Conservation (phyloP, 371 early-diverging fungal species). For the Haplosporangium sp. region DNA sequence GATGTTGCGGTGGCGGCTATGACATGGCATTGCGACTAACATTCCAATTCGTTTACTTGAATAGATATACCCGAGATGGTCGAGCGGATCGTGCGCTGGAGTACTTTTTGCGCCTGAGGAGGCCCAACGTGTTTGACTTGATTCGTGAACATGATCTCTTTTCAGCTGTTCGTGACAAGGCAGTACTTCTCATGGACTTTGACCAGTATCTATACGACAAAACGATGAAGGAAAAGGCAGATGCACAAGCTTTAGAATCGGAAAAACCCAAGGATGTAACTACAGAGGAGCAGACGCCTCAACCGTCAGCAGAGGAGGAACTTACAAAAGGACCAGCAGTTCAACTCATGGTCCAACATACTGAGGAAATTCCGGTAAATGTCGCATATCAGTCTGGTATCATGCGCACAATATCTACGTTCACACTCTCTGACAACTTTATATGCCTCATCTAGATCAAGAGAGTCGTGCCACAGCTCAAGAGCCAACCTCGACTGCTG, state of each 20-base stretch:
- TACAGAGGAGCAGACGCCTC: slow-evolving; percentile 24
- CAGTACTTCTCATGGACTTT: slow-evolving; percentile 83
- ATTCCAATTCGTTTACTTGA: background rate
- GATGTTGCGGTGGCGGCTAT: background rate
- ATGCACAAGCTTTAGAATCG: slow-evolving; percentile 5
- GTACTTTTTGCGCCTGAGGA: slow-evolving; percentile 78
- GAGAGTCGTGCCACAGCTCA: slow-evolving; percentile 76
- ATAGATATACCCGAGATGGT: slow-evolving; percentile 73
- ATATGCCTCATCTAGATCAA: slow-evolving; percentile 56
- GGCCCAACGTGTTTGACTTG: slow-evolving; percentile 78
- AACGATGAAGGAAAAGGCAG: slow-evolving; percentile 43
- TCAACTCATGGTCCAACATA: slow-evolving; percentile 82
- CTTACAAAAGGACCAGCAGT: slow-evolving; percentile 68
- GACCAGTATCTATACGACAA: slow-evolving; percentile 70
- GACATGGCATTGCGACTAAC: background rate
- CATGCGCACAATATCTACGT: background rate
- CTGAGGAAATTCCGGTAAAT: slow-evolving; percentile 84
- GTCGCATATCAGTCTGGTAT: background rate
- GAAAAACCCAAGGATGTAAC: slow-evolving; percentile 28
- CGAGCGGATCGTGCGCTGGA: slow-evolving; percentile 85
- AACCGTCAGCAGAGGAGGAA: slow-evolving; percentile 37
- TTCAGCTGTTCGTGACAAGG: slow-evolving; percentile 80
- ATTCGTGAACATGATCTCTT: slow-evolving; percentile 85
- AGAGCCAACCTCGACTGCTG: slow-evolving; percentile 64
- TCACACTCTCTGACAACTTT: too few relatives aligned